Evolutionary conservation across 257 asterid species (phyloP), one percentile per base, ranked within the genome.

Genomic region (Ophiorrhiza pumila): DNA sequence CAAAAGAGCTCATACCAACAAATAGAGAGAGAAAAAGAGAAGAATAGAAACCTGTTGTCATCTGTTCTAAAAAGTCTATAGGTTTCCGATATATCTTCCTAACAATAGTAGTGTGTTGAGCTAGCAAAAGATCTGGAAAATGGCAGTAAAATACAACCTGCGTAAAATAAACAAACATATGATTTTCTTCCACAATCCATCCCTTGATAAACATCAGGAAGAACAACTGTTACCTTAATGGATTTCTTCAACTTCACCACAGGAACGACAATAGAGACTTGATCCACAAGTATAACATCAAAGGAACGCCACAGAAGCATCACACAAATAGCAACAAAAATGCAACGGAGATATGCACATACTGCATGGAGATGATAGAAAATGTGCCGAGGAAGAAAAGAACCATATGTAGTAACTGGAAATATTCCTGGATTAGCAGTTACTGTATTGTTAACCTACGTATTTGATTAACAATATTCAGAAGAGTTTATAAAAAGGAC

Each of bases 121-220:
- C 97, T 39, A 95, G 83, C 56, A 95, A 80, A 63, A 95, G 83
- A 84, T 95, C 98, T 7, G 99, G 99, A 82, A 95, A 95, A 86
- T 95, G 99, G 84, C 99, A 95, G 75, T 95, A 95, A 78, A 91
- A 92, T 47, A 95, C 91, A 73, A 92, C 96, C 98, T 95, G 80
- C 67, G 56, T 71, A 74, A 77, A 47, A 11, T 20, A 75, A 35
- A 66, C 25, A 62, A 46, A 32, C 7, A 15, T 11, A 62, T 81
- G 68, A 80, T 74, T 61, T 57, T 34, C 72, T 71, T 69, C 52
- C 69, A 17, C 0, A n/a, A 42, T 72, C 37, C 14, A 23, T 17
- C n/a, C 65, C 7, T 32, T 8, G 65, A 20, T 45, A 68, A 20
- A 75, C 61, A 53, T 59, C 15, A 49, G 23, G 69, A 29, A 35